These are phyloP conservation scores for Venturia carpophila DNA, from an alignment of 2,329 filamentous ascomycete genomes.

Conservation along the genomic window DNA sequence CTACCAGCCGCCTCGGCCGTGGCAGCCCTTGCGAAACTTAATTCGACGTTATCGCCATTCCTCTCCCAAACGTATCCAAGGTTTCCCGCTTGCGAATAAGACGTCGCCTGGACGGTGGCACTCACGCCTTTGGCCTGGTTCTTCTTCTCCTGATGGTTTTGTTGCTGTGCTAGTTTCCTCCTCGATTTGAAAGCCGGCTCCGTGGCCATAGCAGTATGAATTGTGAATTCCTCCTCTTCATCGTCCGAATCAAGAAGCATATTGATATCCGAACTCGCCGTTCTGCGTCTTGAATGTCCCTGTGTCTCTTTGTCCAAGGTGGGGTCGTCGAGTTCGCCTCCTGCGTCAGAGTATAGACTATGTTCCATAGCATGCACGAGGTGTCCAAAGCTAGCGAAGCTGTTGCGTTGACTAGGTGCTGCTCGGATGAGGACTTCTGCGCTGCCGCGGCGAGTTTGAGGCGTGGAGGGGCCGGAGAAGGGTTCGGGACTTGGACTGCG, in stretches of 20 bases:
- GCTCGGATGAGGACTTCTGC: conserved; percentile 14
- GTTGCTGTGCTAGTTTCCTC: background rate
- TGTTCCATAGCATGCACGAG: background rate
- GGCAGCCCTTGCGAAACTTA: conserved; percentile 19
- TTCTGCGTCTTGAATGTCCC: background rate
- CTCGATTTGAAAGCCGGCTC: too few relatives aligned
- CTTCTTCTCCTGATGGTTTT: background rate
- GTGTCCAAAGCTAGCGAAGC: conserved; percentile 1
- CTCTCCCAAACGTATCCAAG: background rate
- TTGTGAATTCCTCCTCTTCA: background rate
- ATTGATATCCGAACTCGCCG: background rate
- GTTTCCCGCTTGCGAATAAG: background rate
- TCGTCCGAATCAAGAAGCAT: background rate
- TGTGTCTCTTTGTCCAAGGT: background rate
- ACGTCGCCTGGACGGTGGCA: conserved; percentile 16
- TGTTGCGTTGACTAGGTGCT: conserved; percentile 5
- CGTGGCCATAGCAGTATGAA: background rate
- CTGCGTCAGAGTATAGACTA: conserved; percentile 15
- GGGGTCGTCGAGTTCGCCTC: conserved; percentile 14
- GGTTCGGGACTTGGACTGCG: conserved; percentile 11
- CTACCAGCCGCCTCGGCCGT: conserved; percentile 15
- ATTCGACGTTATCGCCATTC: background rate
- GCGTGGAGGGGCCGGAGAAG: conserved; percentile 9
- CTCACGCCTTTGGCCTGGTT: background rate
- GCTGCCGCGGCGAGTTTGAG: conserved; percentile 12